A percentile compares a stretch with the other conserved stretches of the same genome.
These are phyloP conservation scores for Citrus maxima DNA, from an alignment of 345 rosid species.

Conservation along the genomic window DNA sequence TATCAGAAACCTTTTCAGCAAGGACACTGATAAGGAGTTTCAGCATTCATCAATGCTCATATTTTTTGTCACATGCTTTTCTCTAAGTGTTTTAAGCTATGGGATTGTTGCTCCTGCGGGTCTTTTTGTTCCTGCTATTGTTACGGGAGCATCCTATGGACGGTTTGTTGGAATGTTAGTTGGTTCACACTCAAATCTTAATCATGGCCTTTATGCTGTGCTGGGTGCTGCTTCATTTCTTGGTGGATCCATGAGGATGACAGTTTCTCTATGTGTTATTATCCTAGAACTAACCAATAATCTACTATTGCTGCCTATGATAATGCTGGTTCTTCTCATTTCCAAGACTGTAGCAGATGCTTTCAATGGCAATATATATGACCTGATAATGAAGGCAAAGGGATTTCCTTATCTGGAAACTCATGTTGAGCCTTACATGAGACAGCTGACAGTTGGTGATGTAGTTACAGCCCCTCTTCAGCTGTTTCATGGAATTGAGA, in stretches of 20 bases:
- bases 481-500: conserved; percentile 69
- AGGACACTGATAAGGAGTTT: conserved; percentile 71
- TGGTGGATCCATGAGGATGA: conserved; percentile 96
- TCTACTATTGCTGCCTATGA: conserved; percentile 76
- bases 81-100: conserved; percentile 73
- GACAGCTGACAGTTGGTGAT: conserved; percentile 77
- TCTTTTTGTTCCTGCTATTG: conserved; percentile 88
- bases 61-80: conserved; percentile 71
- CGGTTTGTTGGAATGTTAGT: conserved; percentile 79
- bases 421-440: conserved; percentile 91
- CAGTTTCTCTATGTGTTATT: conserved; percentile 84
- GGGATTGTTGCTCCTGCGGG: conserved; percentile 89
- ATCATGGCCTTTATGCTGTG: conserved; percentile 86
- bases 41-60: conserved; percentile 57
- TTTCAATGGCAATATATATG: conserved; percentile 73
- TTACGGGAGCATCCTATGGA: conserved; percentile 88
- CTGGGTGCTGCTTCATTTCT: conserved; percentile 92
- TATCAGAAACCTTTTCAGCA: conserved; percentile 89
- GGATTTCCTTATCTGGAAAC: conserved; percentile 80
- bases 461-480: conserved; percentile 84
- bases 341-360: conserved; percentile 96
- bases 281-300: conserved; percentile 87
- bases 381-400: conserved; percentile 85
- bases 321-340: conserved; percentile 89
- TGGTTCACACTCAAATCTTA: conserved; percentile 52